Evolutionary conservation across 2,329 filamentous ascomycete genomes (phyloP).

Genomic region (Neonectria hederae): DNA sequence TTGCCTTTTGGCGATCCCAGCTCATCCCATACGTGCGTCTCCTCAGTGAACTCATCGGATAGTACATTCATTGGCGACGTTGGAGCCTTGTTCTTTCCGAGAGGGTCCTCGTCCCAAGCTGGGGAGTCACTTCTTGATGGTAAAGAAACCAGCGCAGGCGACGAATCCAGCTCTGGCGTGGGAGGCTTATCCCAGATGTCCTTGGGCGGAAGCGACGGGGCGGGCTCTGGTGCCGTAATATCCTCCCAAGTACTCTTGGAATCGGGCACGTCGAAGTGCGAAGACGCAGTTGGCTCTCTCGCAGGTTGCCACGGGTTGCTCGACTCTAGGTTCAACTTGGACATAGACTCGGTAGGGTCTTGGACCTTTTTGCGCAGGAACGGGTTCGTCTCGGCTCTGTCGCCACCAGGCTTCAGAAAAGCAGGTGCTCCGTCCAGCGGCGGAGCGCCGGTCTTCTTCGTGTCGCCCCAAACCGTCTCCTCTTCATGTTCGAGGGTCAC

Average conservation of each 20-base stretch:
- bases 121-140: slow-evolving; percentile 51
- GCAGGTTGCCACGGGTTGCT: slow-evolving; percentile 49
- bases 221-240: slow-evolving; percentile 15
- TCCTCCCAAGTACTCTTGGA: slow-evolving; percentile 38
- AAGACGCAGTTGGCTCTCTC: slow-evolving; percentile 22
- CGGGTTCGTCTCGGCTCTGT: slow-evolving; percentile 59
- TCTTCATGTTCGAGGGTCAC: slow-evolving; percentile 38
- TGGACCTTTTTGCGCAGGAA: slow-evolving; percentile 60
- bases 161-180: slow-evolving; percentile 40
- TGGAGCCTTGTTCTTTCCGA: slow-evolving; percentile 38
- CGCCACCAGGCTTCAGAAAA: slow-evolving; percentile 46
- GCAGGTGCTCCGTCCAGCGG: slow-evolving; percentile 42
- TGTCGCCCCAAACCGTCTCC: slow-evolving; percentile 47
- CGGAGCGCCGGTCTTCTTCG: slow-evolving; percentile 27
- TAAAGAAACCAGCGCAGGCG: slow-evolving; percentile 49
- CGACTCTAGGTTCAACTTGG: slow-evolving; percentile 55
- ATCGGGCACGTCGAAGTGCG: not conserved
- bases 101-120: slow-evolving; percentile 52
- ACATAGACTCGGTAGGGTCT: slow-evolving; percentile 49
- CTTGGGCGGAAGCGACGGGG: slow-evolving; percentile 13
- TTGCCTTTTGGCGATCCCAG: slow-evolving; percentile 55
- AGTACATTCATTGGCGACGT: slow-evolving; percentile 39
- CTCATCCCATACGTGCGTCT: slow-evolving; percentile 63
- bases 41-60: slow-evolving; percentile 49
- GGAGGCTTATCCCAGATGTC: slow-evolving; percentile 45